Conservation (phyloP, 2,329 filamentous ascomycete genomes). For the Apiospora malaysiana region DNA sequence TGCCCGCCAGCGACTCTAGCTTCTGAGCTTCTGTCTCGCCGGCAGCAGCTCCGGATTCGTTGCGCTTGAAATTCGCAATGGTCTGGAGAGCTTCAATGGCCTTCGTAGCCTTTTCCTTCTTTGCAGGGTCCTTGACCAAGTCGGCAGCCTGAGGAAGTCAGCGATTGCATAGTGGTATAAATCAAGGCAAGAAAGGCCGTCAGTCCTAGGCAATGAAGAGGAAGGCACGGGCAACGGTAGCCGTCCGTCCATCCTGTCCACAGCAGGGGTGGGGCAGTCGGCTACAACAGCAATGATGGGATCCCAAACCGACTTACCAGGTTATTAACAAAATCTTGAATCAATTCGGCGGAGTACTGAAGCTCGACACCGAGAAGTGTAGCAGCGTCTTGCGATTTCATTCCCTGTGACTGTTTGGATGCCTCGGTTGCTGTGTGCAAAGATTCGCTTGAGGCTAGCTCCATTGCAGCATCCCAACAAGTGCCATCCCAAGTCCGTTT, state of each 20-base stretch:
- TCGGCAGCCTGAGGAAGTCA: constrained; percentile 1
- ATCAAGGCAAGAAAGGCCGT: neutral
- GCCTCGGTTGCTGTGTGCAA: constrained; percentile 21
- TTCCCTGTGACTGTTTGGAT: constrained; percentile 25
- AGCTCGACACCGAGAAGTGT: constrained; percentile 35
- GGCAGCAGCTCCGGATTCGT: neutral
- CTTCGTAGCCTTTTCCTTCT: constrained; percentile 33
- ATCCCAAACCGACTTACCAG: constrained; percentile 27
- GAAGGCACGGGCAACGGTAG: neutral
- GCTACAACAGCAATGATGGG: too few species aligned
- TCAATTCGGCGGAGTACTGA: constrained; percentile 35
- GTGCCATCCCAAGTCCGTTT: constrained; percentile 32
- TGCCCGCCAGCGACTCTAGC: constrained; percentile 32
- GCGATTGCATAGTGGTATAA: neutral
- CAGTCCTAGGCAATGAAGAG: neutral
- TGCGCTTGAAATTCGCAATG: constrained; percentile 34
- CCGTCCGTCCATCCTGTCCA: neutral
- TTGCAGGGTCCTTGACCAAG: neutral
- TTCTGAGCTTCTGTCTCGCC: constrained; percentile 31
- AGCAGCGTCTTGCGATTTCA: constrained; percentile 34
- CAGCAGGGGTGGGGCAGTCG: neutral
- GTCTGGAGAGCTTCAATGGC: constrained; percentile 33
- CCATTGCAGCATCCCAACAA: constrained; percentile 32
- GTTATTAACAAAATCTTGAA: constrained; percentile 34
- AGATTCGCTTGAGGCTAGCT: constrained; percentile 37